These are phyloP conservation scores for Diaporthe ilicicola DNA, from an alignment of 2,329 filamentous ascomycete species.

Conservation along the genomic window DNA sequence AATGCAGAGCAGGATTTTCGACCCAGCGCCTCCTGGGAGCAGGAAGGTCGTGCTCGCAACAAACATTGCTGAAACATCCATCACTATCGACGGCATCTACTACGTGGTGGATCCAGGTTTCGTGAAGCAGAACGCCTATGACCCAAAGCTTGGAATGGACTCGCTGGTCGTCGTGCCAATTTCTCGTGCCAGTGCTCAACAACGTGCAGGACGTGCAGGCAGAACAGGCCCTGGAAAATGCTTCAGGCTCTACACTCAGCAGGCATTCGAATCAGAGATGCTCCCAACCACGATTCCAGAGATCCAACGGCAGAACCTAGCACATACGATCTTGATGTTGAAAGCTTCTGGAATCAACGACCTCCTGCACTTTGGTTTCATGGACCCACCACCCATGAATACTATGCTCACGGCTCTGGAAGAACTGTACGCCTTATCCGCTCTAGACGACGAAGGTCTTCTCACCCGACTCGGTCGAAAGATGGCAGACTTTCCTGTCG, in stretches of 20 bases:
- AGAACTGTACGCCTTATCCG: constrained; percentile 90
- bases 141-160: constrained; percentile 98
- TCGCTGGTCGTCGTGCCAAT: constrained; percentile 95
- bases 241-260: constrained; percentile 94
- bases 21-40: constrained; percentile 84
- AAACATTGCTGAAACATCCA: constrained; percentile 97
- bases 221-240: constrained; percentile 96
- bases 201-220: constrained; percentile 90
- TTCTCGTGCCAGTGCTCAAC: constrained; percentile 95
- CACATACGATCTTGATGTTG: constrained; percentile 93
- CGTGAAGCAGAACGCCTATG: constrained; percentile 97
- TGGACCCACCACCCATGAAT: constrained; percentile 97
- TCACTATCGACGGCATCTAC: constrained; percentile 97
- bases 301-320: constrained; percentile 93
- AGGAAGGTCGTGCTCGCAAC: constrained; percentile 97
- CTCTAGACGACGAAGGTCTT: constrained; percentile 93
- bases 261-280: constrained; percentile 97
- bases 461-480: constrained; percentile 91
- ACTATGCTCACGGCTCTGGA: constrained; percentile 97
- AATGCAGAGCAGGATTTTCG: constrained; percentile 94
- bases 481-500: constrained; percentile 99
- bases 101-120: constrained; percentile 98
- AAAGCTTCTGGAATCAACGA: constrained; percentile 99
- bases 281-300: constrained; percentile 94
- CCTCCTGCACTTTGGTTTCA: constrained; percentile 96